phyloP scores from a whole-genome alignment of 345 rosid species.

The Salix brachista region DNA sequence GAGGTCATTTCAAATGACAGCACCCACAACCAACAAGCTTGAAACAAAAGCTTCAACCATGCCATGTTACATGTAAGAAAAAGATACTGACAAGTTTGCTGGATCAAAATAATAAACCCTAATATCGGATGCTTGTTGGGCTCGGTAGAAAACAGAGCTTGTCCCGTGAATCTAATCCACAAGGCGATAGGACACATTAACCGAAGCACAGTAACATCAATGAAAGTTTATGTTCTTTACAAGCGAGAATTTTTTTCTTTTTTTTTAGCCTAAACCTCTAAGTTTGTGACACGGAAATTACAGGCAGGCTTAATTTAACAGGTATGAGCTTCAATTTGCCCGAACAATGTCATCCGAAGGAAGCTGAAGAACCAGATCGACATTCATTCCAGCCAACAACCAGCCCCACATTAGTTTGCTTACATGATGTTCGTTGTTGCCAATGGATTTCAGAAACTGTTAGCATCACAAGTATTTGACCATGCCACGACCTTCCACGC shows the following conservation, averaged over 20 bases:
- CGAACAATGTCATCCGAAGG: neutral
- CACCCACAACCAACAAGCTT: neutral
- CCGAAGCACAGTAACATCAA: neutral
- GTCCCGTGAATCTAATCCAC: neutral
- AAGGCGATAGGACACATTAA: neutral
- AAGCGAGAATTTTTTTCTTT: no score
- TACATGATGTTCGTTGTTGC: neutral
- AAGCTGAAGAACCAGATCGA: neutral
- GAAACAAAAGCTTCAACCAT: neutral
- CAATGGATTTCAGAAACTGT: neutral
- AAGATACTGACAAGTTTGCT: neutral
- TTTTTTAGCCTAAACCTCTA: neutral
- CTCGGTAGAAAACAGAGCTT: neutral
- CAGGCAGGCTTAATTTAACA: neutral
- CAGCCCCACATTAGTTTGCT: neutral
- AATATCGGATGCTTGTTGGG: neutral
- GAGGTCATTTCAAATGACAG: neutral
- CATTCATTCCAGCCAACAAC: neutral
- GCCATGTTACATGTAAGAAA: neutral
- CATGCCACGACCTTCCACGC: slow-evolving; percentile 99
- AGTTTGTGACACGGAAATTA: neutral
- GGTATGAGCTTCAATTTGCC: neutral
- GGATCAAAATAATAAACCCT: neutral
- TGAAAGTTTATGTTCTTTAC: neutral
- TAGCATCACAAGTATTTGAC: slow-evolving; percentile 62